Percentiles rank a stretch among this genome's conserved stretches.
phyloP scores from a whole-genome alignment of 495 filamentous ascomycete genomes.

The Hypomontagnella submonticulosa region DNA sequence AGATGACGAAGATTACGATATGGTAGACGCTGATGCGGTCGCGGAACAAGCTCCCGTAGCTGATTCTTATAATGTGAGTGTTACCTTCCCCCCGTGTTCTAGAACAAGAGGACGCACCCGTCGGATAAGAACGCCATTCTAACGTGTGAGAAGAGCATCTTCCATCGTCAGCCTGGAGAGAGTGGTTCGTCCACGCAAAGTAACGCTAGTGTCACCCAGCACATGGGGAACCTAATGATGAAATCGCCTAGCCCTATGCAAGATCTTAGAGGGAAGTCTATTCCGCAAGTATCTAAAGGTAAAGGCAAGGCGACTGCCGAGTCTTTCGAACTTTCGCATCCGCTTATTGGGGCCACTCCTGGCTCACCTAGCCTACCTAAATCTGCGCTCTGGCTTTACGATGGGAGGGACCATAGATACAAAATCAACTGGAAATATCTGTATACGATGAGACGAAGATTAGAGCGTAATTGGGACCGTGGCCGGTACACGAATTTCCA shows the following conservation, averaged over 20 bases:
- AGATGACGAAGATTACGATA: conserved; percentile 59
- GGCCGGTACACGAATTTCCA: conserved; percentile 87
- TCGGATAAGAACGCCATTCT: conserved; percentile 43
- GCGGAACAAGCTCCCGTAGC: conserved; percentile 45
- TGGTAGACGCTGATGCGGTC: conserved; percentile 53
- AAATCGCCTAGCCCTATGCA: conserved; percentile 48
- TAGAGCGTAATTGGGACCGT: conserved; percentile 92
- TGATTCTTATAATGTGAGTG: conserved; percentile 23
- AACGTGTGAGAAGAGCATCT: conserved; percentile 49
- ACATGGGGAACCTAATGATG: conserved; percentile 38
- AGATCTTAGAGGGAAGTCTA: conserved; percentile 28
- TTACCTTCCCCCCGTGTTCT: conserved; percentile 18
- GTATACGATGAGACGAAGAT: conserved; percentile 83
- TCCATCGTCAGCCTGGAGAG: conserved; percentile 45
- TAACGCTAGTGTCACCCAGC: conserved; percentile 37
- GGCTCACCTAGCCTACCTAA: conserved; percentile 42
- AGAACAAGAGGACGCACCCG: conserved; percentile 47
- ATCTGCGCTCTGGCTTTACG: conserved; percentile 57
- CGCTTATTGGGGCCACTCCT: conserved; percentile 43
- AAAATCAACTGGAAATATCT: conserved; percentile 85
- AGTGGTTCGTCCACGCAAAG: conserved; percentile 45
- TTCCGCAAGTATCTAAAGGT: conserved; percentile 44
- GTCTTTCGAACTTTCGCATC: conserved; percentile 36
- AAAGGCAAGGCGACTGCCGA: conserved; percentile 48
- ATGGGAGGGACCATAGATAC: conserved; percentile 55